These are phyloP conservation scores for Penicillium samsonianum DNA, from an alignment of 495 filamentous ascomycete genomes.

Conservation along the genomic window DNA sequence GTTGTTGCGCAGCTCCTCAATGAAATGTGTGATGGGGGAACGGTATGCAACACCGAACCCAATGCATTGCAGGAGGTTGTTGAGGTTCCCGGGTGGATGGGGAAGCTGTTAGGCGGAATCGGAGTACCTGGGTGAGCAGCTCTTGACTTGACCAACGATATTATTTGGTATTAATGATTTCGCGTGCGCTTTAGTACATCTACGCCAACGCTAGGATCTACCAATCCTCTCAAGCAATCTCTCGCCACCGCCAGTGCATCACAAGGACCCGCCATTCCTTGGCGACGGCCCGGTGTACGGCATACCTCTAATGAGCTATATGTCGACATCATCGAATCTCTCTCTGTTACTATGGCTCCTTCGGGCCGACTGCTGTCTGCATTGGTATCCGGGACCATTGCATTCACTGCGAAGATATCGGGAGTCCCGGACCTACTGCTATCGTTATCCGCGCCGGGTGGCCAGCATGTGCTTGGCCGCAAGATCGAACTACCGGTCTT, in stretches of 20 bases:
- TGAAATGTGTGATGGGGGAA: constrained; percentile 95
- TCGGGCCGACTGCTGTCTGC: constrained; percentile 85
- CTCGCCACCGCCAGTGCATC: constrained; percentile 40
- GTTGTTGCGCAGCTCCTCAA: constrained; percentile 89
- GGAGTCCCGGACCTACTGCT: constrained; percentile 88
- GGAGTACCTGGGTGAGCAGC: constrained; percentile 68
- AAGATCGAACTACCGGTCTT: constrained; percentile 90
- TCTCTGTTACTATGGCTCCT: constrained; percentile 83
- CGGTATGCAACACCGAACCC: constrained; percentile 86
- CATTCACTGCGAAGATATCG: constrained; percentile 91
- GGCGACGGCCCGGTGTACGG: constrained; percentile 87
- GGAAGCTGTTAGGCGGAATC: constrained; percentile 86
- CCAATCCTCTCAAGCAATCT: constrained; percentile 50
- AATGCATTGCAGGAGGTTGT: constrained; percentile 92
- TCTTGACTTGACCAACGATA: neutral
- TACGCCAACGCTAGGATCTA: constrained; percentile 44
- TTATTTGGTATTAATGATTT: neutral
- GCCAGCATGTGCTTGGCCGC: constrained; percentile 67
- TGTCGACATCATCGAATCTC: constrained; percentile 90
- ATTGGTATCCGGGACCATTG: constrained; percentile 88
- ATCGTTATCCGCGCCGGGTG: constrained; percentile 74
- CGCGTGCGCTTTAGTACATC: constrained; percentile 32
- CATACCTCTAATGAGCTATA: constrained; percentile 98
- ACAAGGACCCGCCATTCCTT: constrained; percentile 67
- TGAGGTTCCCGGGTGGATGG: constrained; percentile 85